Base-by-base conservation (phyloP, 2,329 filamentous ascomycete species). In the Dothiorella sarmentorum region DNA sequence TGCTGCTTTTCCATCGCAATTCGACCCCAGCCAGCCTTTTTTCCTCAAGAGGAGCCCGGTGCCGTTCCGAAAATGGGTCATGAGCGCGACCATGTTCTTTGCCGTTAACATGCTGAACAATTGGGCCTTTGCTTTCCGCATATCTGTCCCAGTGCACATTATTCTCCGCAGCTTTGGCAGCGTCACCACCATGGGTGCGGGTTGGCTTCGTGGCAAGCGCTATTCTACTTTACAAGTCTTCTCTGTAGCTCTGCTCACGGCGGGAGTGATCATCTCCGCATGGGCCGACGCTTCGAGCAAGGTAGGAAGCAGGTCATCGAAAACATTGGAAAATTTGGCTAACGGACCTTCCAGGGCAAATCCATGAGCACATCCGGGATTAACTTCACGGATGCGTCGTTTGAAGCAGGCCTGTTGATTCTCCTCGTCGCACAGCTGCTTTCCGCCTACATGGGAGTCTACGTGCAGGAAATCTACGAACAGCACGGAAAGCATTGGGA, bases 51-150 rank as follows among this genome's bases (percentile, higher is more conserved):
- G 84, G 17, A 91, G 92, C 64, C 85, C 85, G 53, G 90, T 97
- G 3, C 94, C 94, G 0, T 78, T 97, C 57, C 81, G 82, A 47
- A 88, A 90, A 70, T 97, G 94, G 92, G 70, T 90, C 51, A 80
- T 93, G 68, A 97, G 96, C 70, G 96, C 96, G 40, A 78, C 88
- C 3, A 83, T 97, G 65, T 97, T 97, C 75, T 94, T 96, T 72
- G 83, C 84, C 62, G 94, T 99, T 75, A 99, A 97, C 68, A 85
- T 97, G 60, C 77, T 99, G 69, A 99, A 99, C 76, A 99, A 99
- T 68, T 93, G 93, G 79, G 94, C 93, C 6, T 99, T 99, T 73
- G 92, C 91, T 62, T 99, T 97, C 76, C 87, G 91, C 66, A 97
- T 99, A 59, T 96, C 91, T 6, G 91, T 99, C 0, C 94, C 94